Percentiles rank a stretch among this genome's conserved stretches.
These are phyloP conservation scores for Erucastrum elatum DNA, from an alignment of 345 rosid genomes.

Conservation along the genomic window DNA sequence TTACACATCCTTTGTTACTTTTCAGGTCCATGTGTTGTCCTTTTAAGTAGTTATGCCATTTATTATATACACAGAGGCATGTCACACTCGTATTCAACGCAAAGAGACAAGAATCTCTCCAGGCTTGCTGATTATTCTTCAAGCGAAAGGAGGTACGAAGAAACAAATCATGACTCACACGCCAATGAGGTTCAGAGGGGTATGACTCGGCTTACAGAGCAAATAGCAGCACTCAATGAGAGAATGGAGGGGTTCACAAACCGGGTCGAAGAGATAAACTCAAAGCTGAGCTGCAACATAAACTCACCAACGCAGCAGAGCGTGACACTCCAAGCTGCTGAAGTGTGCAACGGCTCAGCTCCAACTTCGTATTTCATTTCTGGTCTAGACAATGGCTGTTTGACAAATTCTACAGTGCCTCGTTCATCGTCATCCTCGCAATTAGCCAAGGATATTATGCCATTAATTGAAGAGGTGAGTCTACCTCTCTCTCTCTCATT, in stretches of 20 bases:
- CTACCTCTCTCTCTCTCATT: neutral
- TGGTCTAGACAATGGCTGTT: constrained; percentile 75
- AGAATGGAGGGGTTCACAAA: constrained; percentile 91
- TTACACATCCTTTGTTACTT: constrained; percentile 17
- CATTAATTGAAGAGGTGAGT: constrained; percentile 81
- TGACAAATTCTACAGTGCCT: constrained; percentile 67
- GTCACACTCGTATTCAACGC: constrained; percentile 91
- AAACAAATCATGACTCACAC: constrained; percentile 49
- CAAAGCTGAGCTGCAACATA: constrained; percentile 56
- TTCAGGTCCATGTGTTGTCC: too few relatives aligned
- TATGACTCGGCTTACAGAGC: constrained; percentile 83
- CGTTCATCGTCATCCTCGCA: constrained; percentile 78
- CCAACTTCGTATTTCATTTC: constrained; percentile 82
- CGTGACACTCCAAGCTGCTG: constrained; percentile 54
- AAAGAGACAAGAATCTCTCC: constrained; percentile 64
- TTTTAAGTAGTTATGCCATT: constrained; percentile 23
- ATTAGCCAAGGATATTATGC: constrained; percentile 64
- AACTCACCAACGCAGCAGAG: constrained; percentile 67
- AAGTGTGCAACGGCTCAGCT: constrained; percentile 70
- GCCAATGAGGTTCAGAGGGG: constrained; percentile 78
- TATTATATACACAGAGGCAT: constrained; percentile 60
- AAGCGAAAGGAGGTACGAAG: constrained; percentile 49
- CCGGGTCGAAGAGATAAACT: constrained; percentile 72
- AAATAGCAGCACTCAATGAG: constrained; percentile 79
- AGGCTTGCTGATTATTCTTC: constrained; percentile 47